Evolutionary conservation across 2,329 filamentous ascomycete genomes (phyloP).

Genomic region (Paradendryphiella salina): DNA sequence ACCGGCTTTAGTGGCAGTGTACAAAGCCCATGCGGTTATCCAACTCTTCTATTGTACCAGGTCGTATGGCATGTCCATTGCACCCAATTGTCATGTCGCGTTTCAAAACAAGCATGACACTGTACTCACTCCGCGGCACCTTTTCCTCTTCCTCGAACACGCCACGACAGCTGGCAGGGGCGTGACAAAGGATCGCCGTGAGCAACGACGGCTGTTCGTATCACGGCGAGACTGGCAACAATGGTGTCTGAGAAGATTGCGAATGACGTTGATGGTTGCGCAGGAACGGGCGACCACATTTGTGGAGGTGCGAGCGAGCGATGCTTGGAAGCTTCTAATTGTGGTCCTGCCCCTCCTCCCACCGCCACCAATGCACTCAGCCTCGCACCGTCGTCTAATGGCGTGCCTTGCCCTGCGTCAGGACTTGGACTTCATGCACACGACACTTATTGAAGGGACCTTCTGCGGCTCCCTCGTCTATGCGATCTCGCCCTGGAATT

Average conservation of each 20-base stretch:
- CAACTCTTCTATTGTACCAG: slow-evolving; percentile 10
- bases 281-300: not conserved
- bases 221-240: not conserved
- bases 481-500: not conserved
- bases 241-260: not conserved
- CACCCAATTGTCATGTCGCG: not conserved
- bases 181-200: not conserved
- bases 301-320: not conserved
- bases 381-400: not conserved
- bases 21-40: slow-evolving; percentile 16
- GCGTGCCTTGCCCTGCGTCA: not conserved
- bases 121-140: slow-evolving; percentile 5
- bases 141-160: not conserved
- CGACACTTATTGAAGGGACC: not conserved
- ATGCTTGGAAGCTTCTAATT: not conserved
- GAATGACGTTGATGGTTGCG: not conserved
- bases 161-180: not conserved
- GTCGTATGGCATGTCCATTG: not conserved
- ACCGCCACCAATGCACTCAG: not conserved
- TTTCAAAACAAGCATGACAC: not conserved
- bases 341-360: not conserved
- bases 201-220: not conserved
- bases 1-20: slow-evolving; percentile 12
- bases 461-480: not conserved
- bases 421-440: not conserved